Evolutionary conservation across 2,329 filamentous ascomycete species (phyloP).

Genomic region (Talaromyces sp.): DNA sequence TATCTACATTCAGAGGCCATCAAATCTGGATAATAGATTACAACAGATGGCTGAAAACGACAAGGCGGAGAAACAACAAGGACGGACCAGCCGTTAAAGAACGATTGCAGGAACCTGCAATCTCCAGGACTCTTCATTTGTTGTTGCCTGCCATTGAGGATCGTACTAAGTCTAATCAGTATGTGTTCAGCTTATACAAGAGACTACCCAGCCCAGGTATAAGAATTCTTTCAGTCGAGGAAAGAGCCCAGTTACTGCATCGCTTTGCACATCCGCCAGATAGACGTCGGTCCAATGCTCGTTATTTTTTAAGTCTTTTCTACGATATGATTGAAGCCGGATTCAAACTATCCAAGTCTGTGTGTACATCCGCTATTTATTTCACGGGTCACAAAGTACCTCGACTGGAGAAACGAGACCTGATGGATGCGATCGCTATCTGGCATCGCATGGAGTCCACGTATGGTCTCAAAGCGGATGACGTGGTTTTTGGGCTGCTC

Average conservation of each 20-base stretch:
- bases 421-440: slow-evolving; percentile 66
- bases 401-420: slow-evolving; percentile 54
- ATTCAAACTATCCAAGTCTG: slow-evolving; percentile 60
- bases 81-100: not conserved
- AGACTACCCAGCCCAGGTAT: slow-evolving; percentile 53
- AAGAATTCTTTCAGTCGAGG: slow-evolving; percentile 45
- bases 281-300: slow-evolving; percentile 55
- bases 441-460: slow-evolving; percentile 88
- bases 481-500: slow-evolving; percentile 88
- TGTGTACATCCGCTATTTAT: slow-evolving; percentile 83
- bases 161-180: slow-evolving; percentile 44
- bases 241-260: slow-evolving; percentile 63
- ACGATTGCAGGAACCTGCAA: slow-evolving; percentile 31
- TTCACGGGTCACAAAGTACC: slow-evolving; percentile 71
- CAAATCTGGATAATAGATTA: slow-evolving; percentile 32
- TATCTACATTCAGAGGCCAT: not conserved
- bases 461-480: slow-evolving; percentile 61
- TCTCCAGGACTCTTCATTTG: slow-evolving; percentile 30
- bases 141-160: slow-evolving; percentile 44
- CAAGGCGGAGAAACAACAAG: not conserved
- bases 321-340: slow-evolving; percentile 76
- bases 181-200: slow-evolving; percentile 53
- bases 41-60: slow-evolving; percentile 23
- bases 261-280: slow-evolving; percentile 58
- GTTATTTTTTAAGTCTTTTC: slow-evolving; percentile 74